Percentiles rank a stretch among this genome's conserved stretches.
These are phyloP conservation scores for Chaetomium sp. DNA, from an alignment of 2,329 filamentous ascomycete genomes.

Conservation along the genomic window DNA sequence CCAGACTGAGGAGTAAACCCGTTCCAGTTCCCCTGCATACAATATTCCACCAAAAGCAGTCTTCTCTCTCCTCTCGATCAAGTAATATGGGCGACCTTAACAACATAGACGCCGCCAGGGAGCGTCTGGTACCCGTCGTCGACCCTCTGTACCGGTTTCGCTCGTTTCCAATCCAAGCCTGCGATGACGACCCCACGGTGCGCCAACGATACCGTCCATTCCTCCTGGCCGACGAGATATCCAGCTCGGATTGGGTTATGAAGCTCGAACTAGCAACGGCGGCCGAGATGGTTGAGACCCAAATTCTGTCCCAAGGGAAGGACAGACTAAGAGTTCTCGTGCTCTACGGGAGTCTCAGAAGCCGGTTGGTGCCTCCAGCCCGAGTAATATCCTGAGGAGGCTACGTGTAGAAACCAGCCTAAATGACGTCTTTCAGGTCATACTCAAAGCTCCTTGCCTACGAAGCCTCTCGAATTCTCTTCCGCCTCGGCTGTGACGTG, in stretches of 20 bases:
- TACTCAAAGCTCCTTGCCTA: constrained; percentile 14
- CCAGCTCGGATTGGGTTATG: constrained; percentile 5
- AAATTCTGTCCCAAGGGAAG: constrained; percentile 1
- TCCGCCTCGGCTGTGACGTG: constrained; percentile 17
- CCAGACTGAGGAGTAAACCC: neutral
- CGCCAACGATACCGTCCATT: constrained; percentile 11
- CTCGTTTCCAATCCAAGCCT: neutral
- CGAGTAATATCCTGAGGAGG: neutral
- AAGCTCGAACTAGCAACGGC: constrained; percentile 9
- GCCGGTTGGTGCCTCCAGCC: neutral
- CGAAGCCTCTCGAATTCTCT: constrained; percentile 11
- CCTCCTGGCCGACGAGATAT: constrained; percentile 10
- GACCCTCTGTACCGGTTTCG: neutral
- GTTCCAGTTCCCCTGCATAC: neutral
- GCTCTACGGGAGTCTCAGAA: constrained; percentile 10
- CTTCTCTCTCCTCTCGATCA: neutral
- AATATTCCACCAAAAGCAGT: neutral
- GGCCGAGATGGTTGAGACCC: constrained; percentile 7
- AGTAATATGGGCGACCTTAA: constrained; percentile 24
- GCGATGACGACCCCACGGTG: neutral
- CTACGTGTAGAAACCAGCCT: neutral
- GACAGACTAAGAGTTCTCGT: constrained; percentile 12
- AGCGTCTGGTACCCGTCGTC: neutral
- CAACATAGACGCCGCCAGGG: constrained; percentile 6
- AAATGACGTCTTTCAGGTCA: neutral